Evolutionary conservation across 2,329 filamentous ascomycete genomes (phyloP), one percentile per base, ranked within the genome.

Genomic region (Colletotrichum navitas): DNA sequence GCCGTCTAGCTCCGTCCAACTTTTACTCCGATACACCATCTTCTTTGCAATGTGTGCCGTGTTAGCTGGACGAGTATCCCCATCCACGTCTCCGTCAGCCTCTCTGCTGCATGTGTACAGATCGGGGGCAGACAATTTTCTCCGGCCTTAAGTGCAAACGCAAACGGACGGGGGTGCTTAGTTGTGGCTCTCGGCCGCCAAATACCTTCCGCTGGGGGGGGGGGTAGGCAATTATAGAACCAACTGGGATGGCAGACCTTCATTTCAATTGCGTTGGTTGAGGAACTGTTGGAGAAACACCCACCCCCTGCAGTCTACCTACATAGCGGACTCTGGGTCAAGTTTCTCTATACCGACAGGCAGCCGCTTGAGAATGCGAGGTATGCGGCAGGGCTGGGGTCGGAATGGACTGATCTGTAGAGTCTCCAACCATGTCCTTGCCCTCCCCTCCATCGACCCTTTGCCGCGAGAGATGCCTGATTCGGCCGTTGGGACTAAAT

Each of bases 161-260:
- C 58, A 71, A 63, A 68, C 51, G 24, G 60, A 43, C 32, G 60
- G 24, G 36, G 43, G 54, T 36, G 54, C 63, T 71, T 71, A 59
- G 52, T n/a, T 71, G 59, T 68, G 65, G 54, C 65, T 29, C 51
- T 56, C 36, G 21, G 24, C 43, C 45, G 49, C 59, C 43, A 51
- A 34, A 16, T 32, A 36, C 36, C n/a, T 24, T 34, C 26, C 36
- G n/a, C 45, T 47, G n/a, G 39, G 51, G 6, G 32, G 32, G 32
- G 32, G 34, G 34, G 34, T 8, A 11, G 14, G 18, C 34, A 43
- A 45, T 36, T 49, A 21, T 60, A 58, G n/a, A 58, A 26, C 26
- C 26, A 32, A 55, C 68, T 36, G 54, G 59, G 65, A 68, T 63
- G 32, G 8, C 6, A 18, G 14, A 24, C 45, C 21, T 54, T 64